phyloP scores from a whole-genome alignment of 345 rosid genomes.

The Hibiscus trionum region DNA sequence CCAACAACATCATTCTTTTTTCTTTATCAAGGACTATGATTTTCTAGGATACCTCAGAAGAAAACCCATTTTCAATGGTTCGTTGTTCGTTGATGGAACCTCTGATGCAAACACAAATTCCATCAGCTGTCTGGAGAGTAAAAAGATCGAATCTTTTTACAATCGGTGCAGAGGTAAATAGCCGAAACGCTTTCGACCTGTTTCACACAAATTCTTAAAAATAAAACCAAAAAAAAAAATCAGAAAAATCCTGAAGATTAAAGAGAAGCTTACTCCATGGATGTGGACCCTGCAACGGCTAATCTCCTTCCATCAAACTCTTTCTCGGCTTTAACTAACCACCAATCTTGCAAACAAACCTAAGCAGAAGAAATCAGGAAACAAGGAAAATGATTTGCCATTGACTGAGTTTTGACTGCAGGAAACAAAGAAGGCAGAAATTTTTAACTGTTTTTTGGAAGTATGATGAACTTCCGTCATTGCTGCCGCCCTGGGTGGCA shows the following conservation, averaged over 20 bases:
- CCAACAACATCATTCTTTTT: background rate
- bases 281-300: slow-evolving; percentile 59
- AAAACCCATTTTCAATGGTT: slow-evolving; percentile 47
- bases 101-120: slow-evolving; percentile 37
- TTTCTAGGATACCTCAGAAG: slow-evolving; percentile 36
- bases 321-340: slow-evolving; percentile 47
- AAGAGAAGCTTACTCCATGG: slow-evolving; percentile 31
- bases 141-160: slow-evolving; percentile 41
- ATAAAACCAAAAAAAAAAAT: background rate
- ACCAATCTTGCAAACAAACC: slow-evolving; percentile 72
- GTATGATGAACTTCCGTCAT: slow-evolving; percentile 8
- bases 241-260: background rate
- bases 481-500: background rate
- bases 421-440: background rate
- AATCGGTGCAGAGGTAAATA: slow-evolving; percentile 72
- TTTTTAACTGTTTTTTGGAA: slow-evolving; percentile 19
- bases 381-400: background rate
- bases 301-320: slow-evolving; percentile 48
- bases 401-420: background rate
- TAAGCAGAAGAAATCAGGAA: background rate
- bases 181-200: slow-evolving; percentile 42
- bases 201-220: background rate
- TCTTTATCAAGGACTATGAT: background rate
- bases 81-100: slow-evolving; percentile 52
- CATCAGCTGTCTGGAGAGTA: slow-evolving; percentile 70